phyloP scores from a whole-genome alignment of 805 yeast genomes.

The Candida oleophila region DNA sequence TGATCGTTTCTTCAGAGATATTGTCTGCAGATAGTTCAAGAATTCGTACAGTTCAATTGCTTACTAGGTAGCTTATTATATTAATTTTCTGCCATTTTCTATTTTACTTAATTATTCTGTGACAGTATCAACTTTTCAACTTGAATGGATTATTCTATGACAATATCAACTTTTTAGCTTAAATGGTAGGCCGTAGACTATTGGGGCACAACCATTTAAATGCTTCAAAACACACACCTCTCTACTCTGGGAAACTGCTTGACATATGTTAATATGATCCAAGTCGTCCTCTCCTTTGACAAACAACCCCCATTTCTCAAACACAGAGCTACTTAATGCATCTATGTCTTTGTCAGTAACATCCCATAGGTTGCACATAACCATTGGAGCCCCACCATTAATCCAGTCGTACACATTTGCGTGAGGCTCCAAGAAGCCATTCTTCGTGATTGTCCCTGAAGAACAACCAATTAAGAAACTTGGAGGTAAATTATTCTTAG shows the following conservation, averaged over 20 bases:
- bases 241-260: constrained; percentile 64
- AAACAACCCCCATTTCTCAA: constrained; percentile 66
- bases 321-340: constrained; percentile 59
- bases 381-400: constrained; percentile 77
- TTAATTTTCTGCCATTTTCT: neutral
- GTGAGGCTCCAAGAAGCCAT: constrained; percentile 64
- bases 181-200: constrained; percentile 84
- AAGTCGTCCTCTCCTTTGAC: constrained; percentile 7
- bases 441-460: constrained; percentile 63
- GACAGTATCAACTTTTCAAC: neutral
- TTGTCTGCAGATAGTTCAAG: too few relatives aligned
- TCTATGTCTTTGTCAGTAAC: constrained; percentile 97
- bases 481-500: constrained; percentile 50
- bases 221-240: constrained; percentile 65
- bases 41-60: neutral
- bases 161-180: neutral
- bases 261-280: constrained; percentile 35
- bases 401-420: constrained; percentile 80
- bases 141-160: neutral
- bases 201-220: constrained; percentile 91
- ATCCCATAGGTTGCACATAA: constrained; percentile 90
- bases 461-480: constrained; percentile 84
- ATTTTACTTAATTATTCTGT: too few relatives aligned
- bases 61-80: neutral
- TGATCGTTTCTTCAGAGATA: too few relatives aligned